Evolutionary conservation across 2,329 filamentous ascomycete genomes (phyloP).

Genomic region (Grosmannia clavigera): DNA sequence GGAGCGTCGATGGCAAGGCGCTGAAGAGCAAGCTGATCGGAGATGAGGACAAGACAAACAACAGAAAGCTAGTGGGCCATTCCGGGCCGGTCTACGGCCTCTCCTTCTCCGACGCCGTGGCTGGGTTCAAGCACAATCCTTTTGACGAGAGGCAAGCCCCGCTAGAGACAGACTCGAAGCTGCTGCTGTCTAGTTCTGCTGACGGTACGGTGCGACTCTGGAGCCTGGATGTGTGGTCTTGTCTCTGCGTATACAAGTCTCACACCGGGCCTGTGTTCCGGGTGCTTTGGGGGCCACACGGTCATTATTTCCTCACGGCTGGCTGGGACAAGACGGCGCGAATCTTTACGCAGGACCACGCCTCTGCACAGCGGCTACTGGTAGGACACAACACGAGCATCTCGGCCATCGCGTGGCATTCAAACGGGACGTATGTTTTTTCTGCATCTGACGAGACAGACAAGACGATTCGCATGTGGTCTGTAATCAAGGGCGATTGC

Average conservation of each 20-base stretch:
- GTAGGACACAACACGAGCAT: constrained; percentile 89
- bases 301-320: constrained; percentile 85
- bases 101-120: constrained; percentile 67
- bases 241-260: constrained; percentile 84
- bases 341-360: constrained; percentile 86
- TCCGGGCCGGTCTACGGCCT: constrained; percentile 81
- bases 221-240: constrained; percentile 87
- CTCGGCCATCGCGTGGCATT: constrained; percentile 87
- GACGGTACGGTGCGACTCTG: constrained; percentile 85
- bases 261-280: constrained; percentile 86
- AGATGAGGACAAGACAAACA: constrained; percentile 50
- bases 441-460: constrained; percentile 76
- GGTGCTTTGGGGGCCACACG: constrained; percentile 79
- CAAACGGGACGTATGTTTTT: constrained; percentile 87
- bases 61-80: constrained; percentile 72
- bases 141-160: constrained; percentile 35
- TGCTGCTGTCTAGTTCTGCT: constrained; percentile 75
- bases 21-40: constrained; percentile 53
- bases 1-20: constrained; percentile 77
- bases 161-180: constrained; percentile 49
- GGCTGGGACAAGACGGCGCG: constrained; percentile 85
- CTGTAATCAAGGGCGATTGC: constrained; percentile 72
- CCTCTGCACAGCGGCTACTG: constrained; percentile 75
- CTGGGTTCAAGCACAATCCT: constrained; percentile 34
- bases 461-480: constrained; percentile 95